Base-by-base conservation (phyloP, 164 flowering plant species). In the Vitis rotundifolia region DNA sequence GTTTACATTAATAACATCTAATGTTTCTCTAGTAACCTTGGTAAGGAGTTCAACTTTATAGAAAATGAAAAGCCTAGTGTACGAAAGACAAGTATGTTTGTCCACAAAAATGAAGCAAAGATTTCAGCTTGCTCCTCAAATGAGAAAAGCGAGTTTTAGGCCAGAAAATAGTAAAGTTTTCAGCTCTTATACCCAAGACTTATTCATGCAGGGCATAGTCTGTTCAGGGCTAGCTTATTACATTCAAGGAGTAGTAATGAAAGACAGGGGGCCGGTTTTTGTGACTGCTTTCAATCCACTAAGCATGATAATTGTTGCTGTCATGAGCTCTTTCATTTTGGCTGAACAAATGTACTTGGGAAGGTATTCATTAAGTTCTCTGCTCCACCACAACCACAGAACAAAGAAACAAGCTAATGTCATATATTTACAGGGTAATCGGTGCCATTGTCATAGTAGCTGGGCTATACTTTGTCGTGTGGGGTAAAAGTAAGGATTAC, bases 171-270 rank as follows among this genome's bases (percentile, higher is more conserved):
- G 59, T 16, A 7, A 16, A 6, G 5, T 57, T 57, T 49, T 12
- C 44, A 37, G 44, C 44, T 37, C 44, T 37, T 37, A 37, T 37
- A 37, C 44, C 44, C 5, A 37, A 37, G 44, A 37, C 44, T 37
- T 37, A 37, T 37, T 6, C 9, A 37, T 73, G 80, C 87, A 88
- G 89, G 92, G 93, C 1, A 59, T 89, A 50, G 64, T 89, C 26
- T 87, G 91, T 65, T 87, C 91, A 8, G 93, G 89, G n/a, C 71
- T 87, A 2, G 85, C 86, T 18, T 89, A 89, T 50, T 89, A 87
- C 79, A 81, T 89, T 11, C 91, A 87, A 81, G 93, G 91, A 56
- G 63, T 83, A 0, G 70, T 85, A 19, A 87, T 87, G 91, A 81
- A 81, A 76, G 81, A 81, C 48, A 69, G 88, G 61, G 91, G 93